Base-by-base conservation (phyloP, 495 filamentous ascomycete genomes). In the Copromyces sp. region DNA sequence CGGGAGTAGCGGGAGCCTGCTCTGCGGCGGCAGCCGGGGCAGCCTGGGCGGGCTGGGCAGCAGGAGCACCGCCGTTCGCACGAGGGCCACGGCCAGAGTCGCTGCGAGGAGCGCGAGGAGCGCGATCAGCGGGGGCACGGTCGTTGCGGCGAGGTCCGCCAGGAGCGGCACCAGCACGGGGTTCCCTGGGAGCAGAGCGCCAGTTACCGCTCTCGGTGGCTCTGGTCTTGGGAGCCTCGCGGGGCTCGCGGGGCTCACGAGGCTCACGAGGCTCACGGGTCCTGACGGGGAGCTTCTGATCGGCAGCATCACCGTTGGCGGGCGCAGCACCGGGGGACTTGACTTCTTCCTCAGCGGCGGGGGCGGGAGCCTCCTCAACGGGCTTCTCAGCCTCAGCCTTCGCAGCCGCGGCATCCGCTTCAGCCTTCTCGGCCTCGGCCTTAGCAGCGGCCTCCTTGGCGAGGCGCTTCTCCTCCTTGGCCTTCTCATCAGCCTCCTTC, bases 401-500 rank as follows among this genome's bases (percentile, higher is more conserved):
- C 39, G 75, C 76, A 12, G 75, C 69, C 20, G 74, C 76, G 14
- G 71, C 70, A 8, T 73, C 77, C n/a, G 71, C 45, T 68, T 78
- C 79, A 14, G 69, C 77, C 73, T 79, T 77, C 32, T 88, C 85
- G 68, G 89, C 88, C 35, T 85, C 81, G 40, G 88, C 85, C 47
- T 90, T 90, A 3, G 87, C 86, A 40, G 84, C 84, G 53, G 84
- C 84, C 71, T 95, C 93, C 69, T 90, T 90, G 3, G 89, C 89
- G 2, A 84, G 77, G 53, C 84, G 85, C 79, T 88, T 90, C 71
- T 95, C 93, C 73, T 91, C 88, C 79, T 90, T 91, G 29, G 88
- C 90, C 82, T 95, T 96, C 65, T 97, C 93, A 4, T 97, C 95
- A 0, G 89, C 89, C 70, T 97, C 95, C 80, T 91, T 92, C 87